Evolutionary conservation across 768 basidiomycete species (phyloP).

Genomic region (Boletus bicolor): DNA sequence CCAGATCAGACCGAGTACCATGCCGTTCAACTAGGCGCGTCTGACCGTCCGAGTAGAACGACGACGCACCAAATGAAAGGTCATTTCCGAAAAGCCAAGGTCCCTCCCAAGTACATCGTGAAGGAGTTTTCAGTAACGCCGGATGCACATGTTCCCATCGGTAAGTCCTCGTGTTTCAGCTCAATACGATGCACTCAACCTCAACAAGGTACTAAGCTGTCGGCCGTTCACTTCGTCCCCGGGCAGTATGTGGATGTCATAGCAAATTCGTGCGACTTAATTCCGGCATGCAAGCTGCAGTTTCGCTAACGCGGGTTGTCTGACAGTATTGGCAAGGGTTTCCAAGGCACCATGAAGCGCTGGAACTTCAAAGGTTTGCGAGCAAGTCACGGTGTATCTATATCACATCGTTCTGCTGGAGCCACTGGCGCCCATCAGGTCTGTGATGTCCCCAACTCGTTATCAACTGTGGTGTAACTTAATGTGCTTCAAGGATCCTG

Average conservation of each 20-base stretch:
- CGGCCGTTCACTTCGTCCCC: conserved; percentile 93
- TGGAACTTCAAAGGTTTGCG: conserved; percentile 90
- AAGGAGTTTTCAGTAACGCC: conserved; percentile 86
- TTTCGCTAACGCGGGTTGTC: conserved; percentile 8
- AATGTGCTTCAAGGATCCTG: conserved; percentile 69
- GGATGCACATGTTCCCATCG: conserved; percentile 88
- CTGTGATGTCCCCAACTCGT: conserved; percentile 18
- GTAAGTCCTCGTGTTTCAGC: conserved; percentile 41
- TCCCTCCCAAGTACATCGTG: conserved; percentile 78
- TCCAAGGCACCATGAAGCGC: conserved; percentile 95
- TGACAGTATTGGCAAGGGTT: conserved; percentile 90
- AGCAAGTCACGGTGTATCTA: conserved; percentile 94
- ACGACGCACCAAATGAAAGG: conserved; percentile 80
- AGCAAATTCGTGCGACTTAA: conserved; percentile 71
- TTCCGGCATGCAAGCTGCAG: background rate
- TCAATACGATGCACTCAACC: background rate
- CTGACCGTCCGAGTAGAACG: conserved; percentile 67
- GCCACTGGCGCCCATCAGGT: conserved; percentile 96
- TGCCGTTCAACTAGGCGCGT: conserved; percentile 91
- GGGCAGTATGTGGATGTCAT: conserved; percentile 94
- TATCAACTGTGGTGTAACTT: background rate
- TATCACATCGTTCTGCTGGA: conserved; percentile 90
- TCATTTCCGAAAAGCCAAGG: conserved; percentile 81
- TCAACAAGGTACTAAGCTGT: conserved; percentile 74
- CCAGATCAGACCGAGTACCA: conserved; percentile 73